Conservation (phyloP, 768 basidiomycete genomes). For the Crepidotus variabilis region DNA sequence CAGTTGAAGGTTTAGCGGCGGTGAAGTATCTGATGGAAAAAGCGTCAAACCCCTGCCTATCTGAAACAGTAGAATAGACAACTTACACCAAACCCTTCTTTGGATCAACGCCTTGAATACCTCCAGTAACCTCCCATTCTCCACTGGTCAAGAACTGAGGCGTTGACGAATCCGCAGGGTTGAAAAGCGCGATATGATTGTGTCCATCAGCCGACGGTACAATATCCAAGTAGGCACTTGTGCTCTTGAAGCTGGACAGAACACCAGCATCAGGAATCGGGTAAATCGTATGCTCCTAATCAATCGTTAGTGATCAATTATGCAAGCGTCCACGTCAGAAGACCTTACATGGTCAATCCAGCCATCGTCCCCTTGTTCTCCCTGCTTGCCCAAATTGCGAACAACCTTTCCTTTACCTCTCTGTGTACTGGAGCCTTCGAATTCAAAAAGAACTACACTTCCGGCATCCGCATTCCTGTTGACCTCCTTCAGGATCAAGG, state of each 20-base stretch:
- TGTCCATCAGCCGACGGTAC: constrained; percentile 79
- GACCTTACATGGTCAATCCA: constrained; percentile 85
- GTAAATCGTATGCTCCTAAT: constrained; percentile 60
- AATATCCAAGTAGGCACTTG: constrained; percentile 84
- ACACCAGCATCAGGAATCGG: constrained; percentile 39
- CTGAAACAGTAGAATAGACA: background rate
- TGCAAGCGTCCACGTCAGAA: background rate
- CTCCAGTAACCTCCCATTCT: constrained; percentile 83
- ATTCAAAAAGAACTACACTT: constrained; percentile 73
- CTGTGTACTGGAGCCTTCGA: constrained; percentile 24
- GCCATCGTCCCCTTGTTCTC: constrained; percentile 86
- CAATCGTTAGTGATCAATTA: constrained; percentile 5
- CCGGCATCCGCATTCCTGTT: constrained; percentile 82
- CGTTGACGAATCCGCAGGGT: constrained; percentile 59
- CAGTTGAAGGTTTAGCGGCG: constrained; percentile 79
- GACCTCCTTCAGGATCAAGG: constrained; percentile 81
- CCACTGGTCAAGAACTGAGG: constrained; percentile 87
- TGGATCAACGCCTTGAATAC: constrained; percentile 69
- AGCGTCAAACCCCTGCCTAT: constrained; percentile 10
- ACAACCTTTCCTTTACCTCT: constrained; percentile 48
- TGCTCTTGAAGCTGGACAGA: constrained; percentile 34
- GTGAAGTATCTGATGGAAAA: constrained; percentile 71
- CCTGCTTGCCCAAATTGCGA: constrained; percentile 73
- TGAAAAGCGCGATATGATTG: constrained; percentile 92
- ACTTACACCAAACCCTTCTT: constrained; percentile 70